phyloP scores from a whole-genome alignment of 1,284 basidiomycete genomes.

The Rhodotorula sp. region DNA sequence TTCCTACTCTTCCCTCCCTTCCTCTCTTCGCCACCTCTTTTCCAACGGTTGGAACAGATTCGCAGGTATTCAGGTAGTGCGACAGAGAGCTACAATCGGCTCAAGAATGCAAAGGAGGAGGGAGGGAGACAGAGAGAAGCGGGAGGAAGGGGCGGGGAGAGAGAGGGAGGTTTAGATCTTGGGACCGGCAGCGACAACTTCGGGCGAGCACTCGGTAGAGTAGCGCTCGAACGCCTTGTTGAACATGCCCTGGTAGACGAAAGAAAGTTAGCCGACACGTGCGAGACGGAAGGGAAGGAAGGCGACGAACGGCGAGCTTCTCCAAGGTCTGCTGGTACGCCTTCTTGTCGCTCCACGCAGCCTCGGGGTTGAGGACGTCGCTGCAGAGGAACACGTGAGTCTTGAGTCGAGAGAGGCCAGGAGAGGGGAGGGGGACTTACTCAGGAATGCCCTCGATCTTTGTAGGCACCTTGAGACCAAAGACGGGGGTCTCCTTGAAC shows the following conservation, averaged over 20 bases:
- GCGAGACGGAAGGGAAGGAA: slow-evolving; percentile 33
- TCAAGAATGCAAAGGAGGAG: not conserved
- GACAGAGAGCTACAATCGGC: not conserved
- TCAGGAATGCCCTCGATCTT: slow-evolving; percentile 72
- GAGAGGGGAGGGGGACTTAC: not conserved
- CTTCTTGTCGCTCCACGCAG: slow-evolving; percentile 14
- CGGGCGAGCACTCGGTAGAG: slow-evolving; percentile 59
- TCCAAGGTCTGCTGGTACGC: slow-evolving; percentile 61
- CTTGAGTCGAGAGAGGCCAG: not conserved
- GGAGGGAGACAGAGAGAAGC: not conserved
- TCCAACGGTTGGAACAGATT: too few relatives aligned
- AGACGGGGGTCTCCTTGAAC: slow-evolving; percentile 70
- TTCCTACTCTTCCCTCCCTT: too few relatives aligned
- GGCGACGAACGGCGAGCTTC: slow-evolving; percentile 58
- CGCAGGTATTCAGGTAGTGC: not conserved
- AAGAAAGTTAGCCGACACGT: too few relatives aligned
- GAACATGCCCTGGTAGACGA: slow-evolving; percentile 65
- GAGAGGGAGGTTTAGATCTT: not conserved
- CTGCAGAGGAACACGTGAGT: not conserved
- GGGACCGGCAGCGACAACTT: slow-evolving; percentile 35
- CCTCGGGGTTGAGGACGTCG: slow-evolving; percentile 79
- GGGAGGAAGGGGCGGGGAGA: not conserved
- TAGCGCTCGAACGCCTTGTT: slow-evolving; percentile 85
- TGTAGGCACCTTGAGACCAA: slow-evolving; percentile 63
- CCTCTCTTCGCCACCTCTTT: too few relatives aligned